phyloP scores from a whole-genome alignment of 495 filamentous ascomycete genomes.

The Penicillium pancosmium region DNA sequence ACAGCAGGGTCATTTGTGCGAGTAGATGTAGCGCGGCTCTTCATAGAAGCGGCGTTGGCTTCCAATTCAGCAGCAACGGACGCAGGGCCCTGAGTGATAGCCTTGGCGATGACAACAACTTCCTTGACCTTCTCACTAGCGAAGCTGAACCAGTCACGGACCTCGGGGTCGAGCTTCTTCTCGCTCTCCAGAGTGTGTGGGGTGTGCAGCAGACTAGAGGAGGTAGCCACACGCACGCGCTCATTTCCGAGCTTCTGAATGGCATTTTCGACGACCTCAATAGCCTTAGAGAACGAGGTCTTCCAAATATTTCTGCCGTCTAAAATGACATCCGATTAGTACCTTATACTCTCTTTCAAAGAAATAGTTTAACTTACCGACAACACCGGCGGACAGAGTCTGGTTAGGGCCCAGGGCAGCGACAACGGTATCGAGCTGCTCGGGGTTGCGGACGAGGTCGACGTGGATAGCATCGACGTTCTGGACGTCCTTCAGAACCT shows the following conservation, averaged over 20 bases:
- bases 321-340: not conserved
- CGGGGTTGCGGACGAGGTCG: constrained; percentile 94
- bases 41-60: constrained; percentile 89
- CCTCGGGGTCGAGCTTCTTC: constrained; percentile 91
- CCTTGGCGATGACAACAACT: constrained; percentile 92
- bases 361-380: constrained; percentile 30
- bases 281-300: constrained; percentile 92
- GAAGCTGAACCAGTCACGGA: constrained; percentile 98
- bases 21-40: constrained; percentile 84
- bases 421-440: constrained; percentile 85
- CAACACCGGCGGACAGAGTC: constrained; percentile 88
- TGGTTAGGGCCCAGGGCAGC: constrained; percentile 80
- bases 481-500: constrained; percentile 71
- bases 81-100: constrained; percentile 86
- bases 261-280: constrained; percentile 83
- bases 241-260: constrained; percentile 94
- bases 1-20: constrained; percentile 96
- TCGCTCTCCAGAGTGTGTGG: constrained; percentile 96
- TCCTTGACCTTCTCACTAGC: constrained; percentile 92
- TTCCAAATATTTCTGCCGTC: constrained; percentile 99
- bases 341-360: too few relatives aligned
- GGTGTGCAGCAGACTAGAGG: constrained; percentile 41
- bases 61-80: constrained; percentile 83
- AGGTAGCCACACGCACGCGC: constrained; percentile 82
- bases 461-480: constrained; percentile 83